These are phyloP conservation scores for Aspergillus hiratsukae DNA, from an alignment of 2,329 filamentous ascomycete species.

Conservation along the genomic window DNA sequence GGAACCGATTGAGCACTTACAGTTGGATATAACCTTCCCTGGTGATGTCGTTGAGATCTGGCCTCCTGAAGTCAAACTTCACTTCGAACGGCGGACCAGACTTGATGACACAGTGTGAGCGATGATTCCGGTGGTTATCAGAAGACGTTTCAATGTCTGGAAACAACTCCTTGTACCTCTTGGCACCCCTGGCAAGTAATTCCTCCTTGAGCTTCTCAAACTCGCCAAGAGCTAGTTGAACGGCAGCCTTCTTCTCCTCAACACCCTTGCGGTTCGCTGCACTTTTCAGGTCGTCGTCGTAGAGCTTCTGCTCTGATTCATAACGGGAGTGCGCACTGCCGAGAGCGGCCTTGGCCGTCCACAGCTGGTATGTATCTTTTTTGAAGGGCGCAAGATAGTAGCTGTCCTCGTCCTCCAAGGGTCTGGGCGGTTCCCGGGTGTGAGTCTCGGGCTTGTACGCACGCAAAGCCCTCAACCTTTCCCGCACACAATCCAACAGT, in stretches of 20 bases:
- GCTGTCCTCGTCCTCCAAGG: constrained; percentile 40
- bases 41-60: constrained; percentile 51
- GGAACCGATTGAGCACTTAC: constrained; percentile 38
- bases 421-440: constrained; percentile 7
- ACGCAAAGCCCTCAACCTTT: constrained; percentile 49
- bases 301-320: constrained; percentile 30
- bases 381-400: constrained; percentile 50
- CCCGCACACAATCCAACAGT: constrained; percentile 58
- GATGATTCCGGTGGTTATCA: background rate
- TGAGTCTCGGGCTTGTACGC: constrained; percentile 38
- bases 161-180: constrained; percentile 62
- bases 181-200: constrained; percentile 58
- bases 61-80: constrained; percentile 47
- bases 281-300: constrained; percentile 10
- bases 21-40: constrained; percentile 60
- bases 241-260: constrained; percentile 53
- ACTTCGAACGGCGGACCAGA: constrained; percentile 45
- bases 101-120: background rate
- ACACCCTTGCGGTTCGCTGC: constrained; percentile 21
- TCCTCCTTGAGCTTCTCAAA: constrained; percentile 53
- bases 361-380: constrained; percentile 58
- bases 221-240: constrained; percentile 48
- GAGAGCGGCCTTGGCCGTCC: constrained; percentile 43
- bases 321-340: constrained; percentile 34
- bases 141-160: constrained; percentile 41